Evolutionary conservation across 345 rosid species (phyloP).

Genomic region (Sisymbrium altissimum): DNA sequence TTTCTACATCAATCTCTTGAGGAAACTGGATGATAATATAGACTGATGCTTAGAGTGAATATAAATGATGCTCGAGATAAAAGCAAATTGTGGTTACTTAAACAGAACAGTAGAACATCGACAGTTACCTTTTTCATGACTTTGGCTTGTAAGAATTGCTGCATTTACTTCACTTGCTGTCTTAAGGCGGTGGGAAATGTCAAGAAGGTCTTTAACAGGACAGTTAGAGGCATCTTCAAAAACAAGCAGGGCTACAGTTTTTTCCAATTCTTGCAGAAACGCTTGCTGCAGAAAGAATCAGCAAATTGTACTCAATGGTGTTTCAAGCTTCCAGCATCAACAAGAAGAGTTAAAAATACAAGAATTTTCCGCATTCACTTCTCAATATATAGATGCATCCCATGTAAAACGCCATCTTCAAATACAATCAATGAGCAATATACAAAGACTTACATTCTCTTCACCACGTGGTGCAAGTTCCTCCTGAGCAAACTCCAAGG

Average conservation of each 20-base stretch:
- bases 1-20: background rate
- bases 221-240: slow-evolving; percentile 87
- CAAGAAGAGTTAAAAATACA: background rate
- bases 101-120: background rate
- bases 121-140: slow-evolving; percentile 83
- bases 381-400: background rate
- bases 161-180: slow-evolving; percentile 97
- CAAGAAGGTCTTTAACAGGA: slow-evolving; percentile 85
- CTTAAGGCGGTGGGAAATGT: slow-evolving; percentile 88
- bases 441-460: slow-evolving; percentile 58
- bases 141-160: slow-evolving; percentile 97
- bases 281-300: slow-evolving; percentile 46
- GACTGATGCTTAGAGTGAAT: background rate
- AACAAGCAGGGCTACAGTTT: slow-evolving; percentile 83
- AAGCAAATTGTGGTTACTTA: background rate
- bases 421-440: background rate
- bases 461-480: slow-evolving; percentile 99
- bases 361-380: background rate
- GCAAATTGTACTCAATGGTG: background rate
- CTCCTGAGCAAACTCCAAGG: slow-evolving; percentile 97
- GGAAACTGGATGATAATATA: background rate
- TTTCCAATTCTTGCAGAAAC: slow-evolving; percentile 93
- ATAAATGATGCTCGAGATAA: background rate
- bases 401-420: background rate
- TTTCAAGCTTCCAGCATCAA: background rate